A percentile compares a stretch with the other conserved stretches of the same genome.
phyloP scores from a whole-genome alignment of 176 grass and related monocot genomes.

The Avena atlantica region DNA sequence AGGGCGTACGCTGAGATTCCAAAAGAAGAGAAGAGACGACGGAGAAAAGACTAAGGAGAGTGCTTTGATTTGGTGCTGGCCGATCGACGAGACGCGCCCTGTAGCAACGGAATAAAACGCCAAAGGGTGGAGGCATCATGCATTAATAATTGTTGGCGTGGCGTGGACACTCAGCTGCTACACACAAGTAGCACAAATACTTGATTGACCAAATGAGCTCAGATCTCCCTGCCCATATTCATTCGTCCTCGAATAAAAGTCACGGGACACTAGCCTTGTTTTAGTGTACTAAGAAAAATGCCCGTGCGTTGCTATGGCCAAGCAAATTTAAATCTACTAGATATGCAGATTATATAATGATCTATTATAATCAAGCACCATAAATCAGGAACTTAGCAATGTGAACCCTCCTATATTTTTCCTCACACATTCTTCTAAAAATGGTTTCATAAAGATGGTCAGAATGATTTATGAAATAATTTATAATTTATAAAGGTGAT shows the following conservation, averaged over 20 bases:
- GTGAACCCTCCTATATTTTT: too few relatives aligned
- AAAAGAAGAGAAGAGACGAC: background rate
- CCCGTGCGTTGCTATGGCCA: too few relatives aligned
- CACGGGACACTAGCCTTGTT: too few relatives aligned
- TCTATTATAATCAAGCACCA: too few relatives aligned
- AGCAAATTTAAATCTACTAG: too few relatives aligned
- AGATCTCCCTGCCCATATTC: background rate
- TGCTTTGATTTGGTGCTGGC: background rate
- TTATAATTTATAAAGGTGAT: too few relatives aligned
- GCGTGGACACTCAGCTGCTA: background rate
- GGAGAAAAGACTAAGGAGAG: background rate
- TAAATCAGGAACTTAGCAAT: too few relatives aligned
- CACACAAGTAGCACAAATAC: background rate
- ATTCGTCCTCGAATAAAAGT: background rate
- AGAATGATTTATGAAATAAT: too few relatives aligned
- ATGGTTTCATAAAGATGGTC: too few relatives aligned
- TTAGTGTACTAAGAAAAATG: too few relatives aligned
- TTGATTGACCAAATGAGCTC: background rate
- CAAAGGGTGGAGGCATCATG: background rate
- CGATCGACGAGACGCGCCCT: slow-evolving; percentile 14
- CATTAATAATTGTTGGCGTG: background rate
- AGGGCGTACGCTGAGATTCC: slow-evolving; percentile 18
- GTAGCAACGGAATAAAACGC: background rate
- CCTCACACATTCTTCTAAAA: too few relatives aligned
- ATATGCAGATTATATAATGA: too few relatives aligned